A percentile compares a stretch with the other conserved stretches of the same genome.
These are phyloP conservation scores for Cladorrhinum sp. DNA, from an alignment of 2,329 filamentous ascomycete species.

Conservation along the genomic window DNA sequence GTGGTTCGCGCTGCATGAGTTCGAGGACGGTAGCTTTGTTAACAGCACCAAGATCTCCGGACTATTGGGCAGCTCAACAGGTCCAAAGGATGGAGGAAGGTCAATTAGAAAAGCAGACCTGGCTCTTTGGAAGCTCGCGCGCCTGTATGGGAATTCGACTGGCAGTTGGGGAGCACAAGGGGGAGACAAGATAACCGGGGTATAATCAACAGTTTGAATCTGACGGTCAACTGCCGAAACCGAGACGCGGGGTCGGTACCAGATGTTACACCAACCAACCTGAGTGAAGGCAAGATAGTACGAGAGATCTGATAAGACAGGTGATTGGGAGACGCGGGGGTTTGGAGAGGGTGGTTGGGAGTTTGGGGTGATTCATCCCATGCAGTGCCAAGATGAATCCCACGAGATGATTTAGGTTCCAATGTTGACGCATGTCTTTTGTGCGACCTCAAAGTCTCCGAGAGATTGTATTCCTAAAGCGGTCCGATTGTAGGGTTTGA, in stretches of 20 bases:
- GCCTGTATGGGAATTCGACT: conserved; percentile 12
- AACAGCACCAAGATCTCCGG: background rate
- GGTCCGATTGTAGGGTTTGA: background rate
- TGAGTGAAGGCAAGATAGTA: too few species aligned
- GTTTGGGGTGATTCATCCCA: too few species aligned
- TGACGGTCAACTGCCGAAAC: too few species aligned
- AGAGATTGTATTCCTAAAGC: background rate
- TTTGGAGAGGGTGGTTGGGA: too few species aligned
- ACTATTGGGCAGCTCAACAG: conserved; percentile 9
- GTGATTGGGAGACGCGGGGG: too few species aligned
- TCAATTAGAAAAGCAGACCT: conserved; percentile 5
- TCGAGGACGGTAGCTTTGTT: conserved; percentile 12
- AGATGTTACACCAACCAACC: too few species aligned
- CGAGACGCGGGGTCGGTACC: too few species aligned
- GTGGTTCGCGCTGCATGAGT: conserved; percentile 22
- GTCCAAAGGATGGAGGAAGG: conserved; percentile 1
- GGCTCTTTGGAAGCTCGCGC: conserved; percentile 10
- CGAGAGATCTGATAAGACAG: too few species aligned
- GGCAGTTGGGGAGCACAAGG: conserved; percentile 10
- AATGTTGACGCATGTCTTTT: background rate
- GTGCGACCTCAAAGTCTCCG: background rate
- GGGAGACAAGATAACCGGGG: background rate
- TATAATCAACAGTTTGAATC: too few species aligned
- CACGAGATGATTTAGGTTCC: background rate
- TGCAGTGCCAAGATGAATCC: too few species aligned